Conservation (phyloP, 805 yeast species). For the Wickerhamiella vanderwaltii region DNA sequence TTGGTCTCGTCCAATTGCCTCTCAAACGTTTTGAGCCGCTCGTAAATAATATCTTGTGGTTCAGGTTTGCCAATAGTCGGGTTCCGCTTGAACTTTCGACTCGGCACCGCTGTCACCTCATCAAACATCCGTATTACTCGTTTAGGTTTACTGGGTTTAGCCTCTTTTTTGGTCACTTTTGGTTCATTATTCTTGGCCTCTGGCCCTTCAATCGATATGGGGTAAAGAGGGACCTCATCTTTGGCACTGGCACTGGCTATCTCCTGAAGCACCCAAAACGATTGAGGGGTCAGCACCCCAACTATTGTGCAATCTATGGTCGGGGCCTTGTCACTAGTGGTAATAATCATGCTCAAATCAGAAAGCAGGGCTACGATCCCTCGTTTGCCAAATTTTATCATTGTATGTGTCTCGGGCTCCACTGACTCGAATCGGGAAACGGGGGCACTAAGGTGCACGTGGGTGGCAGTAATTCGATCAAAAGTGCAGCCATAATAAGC, state of each 20-base stretch:
- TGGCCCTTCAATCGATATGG: neutral
- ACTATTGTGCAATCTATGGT: neutral
- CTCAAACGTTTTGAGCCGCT: neutral
- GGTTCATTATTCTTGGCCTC: neutral
- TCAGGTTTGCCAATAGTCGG: neutral
- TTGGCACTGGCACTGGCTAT: neutral
- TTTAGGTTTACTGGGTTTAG: neutral
- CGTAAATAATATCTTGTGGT: neutral
- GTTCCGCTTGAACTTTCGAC: neutral
- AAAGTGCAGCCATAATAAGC: constrained; percentile 4
- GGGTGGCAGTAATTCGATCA: neutral
- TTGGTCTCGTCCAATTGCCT: too few species aligned
- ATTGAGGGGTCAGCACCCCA: neutral
- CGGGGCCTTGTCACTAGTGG: neutral
- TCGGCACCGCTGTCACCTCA: too few species aligned
- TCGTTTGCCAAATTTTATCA: neutral
- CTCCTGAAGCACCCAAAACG: neutral
- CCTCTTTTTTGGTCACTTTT: neutral
- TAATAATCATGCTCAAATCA: constrained; percentile 2
- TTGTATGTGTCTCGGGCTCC: neutral
- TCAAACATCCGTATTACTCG: neutral
- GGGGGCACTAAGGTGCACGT: neutral
- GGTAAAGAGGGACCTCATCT: neutral
- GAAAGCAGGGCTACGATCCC: constrained; percentile 1
- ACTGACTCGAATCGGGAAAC: too few species aligned